Conservation (phyloP, 2,329 filamentous ascomycete species). For the Arthroderma sp. region DNA sequence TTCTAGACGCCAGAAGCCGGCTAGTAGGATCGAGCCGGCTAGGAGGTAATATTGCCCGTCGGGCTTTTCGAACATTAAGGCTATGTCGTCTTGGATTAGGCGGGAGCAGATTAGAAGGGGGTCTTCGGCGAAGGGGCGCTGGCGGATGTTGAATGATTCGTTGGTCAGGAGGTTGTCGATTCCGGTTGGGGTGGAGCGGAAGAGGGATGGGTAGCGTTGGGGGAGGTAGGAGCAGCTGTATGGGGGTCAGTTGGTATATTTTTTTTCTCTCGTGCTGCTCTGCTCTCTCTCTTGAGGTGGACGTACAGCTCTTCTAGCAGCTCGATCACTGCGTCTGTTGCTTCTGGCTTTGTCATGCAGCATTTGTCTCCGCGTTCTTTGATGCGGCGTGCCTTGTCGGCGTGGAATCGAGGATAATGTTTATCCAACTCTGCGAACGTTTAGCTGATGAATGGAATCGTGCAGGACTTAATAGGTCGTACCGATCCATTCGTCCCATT, state of each 20-base stretch:
- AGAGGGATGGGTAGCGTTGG: slow-evolving; percentile 61
- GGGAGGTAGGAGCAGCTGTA: slow-evolving; percentile 49
- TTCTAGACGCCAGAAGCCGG: slow-evolving; percentile 70
- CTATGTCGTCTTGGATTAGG: slow-evolving; percentile 68
- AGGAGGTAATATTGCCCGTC: slow-evolving; percentile 74
- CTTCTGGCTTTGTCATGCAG: slow-evolving; percentile 54
- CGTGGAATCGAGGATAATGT: slow-evolving; percentile 59
- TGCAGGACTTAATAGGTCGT: not conserved
- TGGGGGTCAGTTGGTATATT: slow-evolving; percentile 3
- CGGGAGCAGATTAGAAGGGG: slow-evolving; percentile 64
- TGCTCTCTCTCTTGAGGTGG: not conserved
- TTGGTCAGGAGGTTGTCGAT: slow-evolving; percentile 59
- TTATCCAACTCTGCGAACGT: slow-evolving; percentile 55
- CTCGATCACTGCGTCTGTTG: slow-evolving; percentile 59
- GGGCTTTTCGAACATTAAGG: slow-evolving; percentile 63
- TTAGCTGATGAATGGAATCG: not conserved
- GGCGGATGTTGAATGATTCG: slow-evolving; percentile 56
- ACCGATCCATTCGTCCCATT: slow-evolving; percentile 61
- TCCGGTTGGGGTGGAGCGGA: slow-evolving; percentile 44
- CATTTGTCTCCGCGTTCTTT: slow-evolving; percentile 53
- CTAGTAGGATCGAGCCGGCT: slow-evolving; percentile 59
- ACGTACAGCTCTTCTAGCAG: slow-evolving; percentile 56
- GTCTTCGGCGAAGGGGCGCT: slow-evolving; percentile 55
- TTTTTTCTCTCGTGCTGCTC: too few species aligned
- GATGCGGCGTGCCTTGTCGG: slow-evolving; percentile 56